A percentile compares a stretch with the other conserved stretches of the same genome.
Conservation (phyloP, 2,329 filamentous ascomycete genomes). For the Tetracladium maxilliforme region DNA sequence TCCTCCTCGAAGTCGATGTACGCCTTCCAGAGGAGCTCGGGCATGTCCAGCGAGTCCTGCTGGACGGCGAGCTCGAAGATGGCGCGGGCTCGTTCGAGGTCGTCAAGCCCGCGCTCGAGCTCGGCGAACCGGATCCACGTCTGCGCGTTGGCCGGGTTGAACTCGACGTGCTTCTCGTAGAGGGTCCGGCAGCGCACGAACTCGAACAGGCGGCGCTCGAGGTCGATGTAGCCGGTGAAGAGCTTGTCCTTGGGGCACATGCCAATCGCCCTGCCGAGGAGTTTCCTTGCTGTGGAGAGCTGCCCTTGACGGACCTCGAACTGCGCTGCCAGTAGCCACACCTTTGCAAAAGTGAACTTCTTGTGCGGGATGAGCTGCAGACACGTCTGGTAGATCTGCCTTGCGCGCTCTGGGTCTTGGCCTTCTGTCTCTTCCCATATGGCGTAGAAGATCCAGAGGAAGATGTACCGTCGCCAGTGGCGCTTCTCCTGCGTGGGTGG, state of each 20-base stretch:
- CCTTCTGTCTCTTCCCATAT: constrained; percentile 86
- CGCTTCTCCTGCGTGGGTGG: constrained; percentile 93
- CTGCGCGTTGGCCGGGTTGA: constrained; percentile 78
- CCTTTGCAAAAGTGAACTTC: constrained; percentile 92
- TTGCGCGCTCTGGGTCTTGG: constrained; percentile 62
- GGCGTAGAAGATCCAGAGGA: constrained; percentile 95
- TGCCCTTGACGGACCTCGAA: constrained; percentile 85
- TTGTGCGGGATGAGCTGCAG: constrained; percentile 84
- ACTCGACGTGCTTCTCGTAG: constrained; percentile 88
- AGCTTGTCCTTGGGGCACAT: constrained; percentile 94
- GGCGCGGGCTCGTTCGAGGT: constrained; percentile 71
- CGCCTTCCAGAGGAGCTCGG: constrained; percentile 91
- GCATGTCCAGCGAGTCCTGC: constrained; percentile 84
- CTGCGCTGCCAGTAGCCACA: constrained; percentile 87
- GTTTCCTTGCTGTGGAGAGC: constrained; percentile 68
- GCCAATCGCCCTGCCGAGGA: constrained; percentile 77
- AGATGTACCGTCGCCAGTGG: constrained; percentile 94
- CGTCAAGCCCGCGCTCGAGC: constrained; percentile 80
- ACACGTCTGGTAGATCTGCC: constrained; percentile 84
- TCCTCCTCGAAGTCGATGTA: constrained; percentile 99
- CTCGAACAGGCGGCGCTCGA: constrained; percentile 89
- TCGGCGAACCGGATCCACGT: constrained; percentile 97
- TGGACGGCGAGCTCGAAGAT: constrained; percentile 85
- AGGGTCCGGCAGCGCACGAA: constrained; percentile 82
- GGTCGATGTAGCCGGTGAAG: constrained; percentile 83